Base-by-base conservation (phyloP, 441 rosid species). In the Gossypium trilobum region DNA sequence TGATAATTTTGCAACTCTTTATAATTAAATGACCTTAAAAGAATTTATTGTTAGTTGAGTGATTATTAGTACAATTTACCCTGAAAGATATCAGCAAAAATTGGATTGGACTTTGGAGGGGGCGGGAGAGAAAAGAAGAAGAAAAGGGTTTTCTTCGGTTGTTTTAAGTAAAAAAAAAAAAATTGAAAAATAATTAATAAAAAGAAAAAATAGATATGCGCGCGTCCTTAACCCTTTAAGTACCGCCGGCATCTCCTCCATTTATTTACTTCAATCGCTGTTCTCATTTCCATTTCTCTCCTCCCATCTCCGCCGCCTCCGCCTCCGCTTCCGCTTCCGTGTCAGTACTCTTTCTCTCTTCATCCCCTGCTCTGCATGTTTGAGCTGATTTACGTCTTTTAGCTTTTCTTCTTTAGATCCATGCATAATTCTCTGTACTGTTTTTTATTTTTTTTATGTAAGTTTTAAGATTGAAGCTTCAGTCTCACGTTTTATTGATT, bases 181-280 rank as follows among this genome's bases (percentile, higher is more conserved):
- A 25, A 57, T 39, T 50, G 59, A 63, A 59, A 62, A 36, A 46
- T 0, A 13, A 46, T 46, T 13, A 46, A 10, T 36, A 46, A 46
- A 63, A 11, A 36, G 6, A 4, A 63, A 33, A 9, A 57, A 68
- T 44, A 71, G 71, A 33, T 27, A 85, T 82, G 87, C 57, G 77
- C 55, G 75, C 78, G 1, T 74, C 79, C 29, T 69, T 79, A 19
- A 56, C 77, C n/a, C 61, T 79, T 10, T 62, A 67, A 2, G 78
- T 78, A 4, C 73, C 84, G 82, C 84, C 91, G 84, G 82, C 79
- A 36, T 76, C 86, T 64, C 31, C 80, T n/a, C 78, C 82, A 4
- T 74, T 75, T 19, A 72, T 79, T 71, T 72, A 82, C 67, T 70
- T 87, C 80, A 73, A 33, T 81, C 82, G 79, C 36, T 78, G 74